Percentiles rank a stretch among this genome's conserved stretches.
Conservation (phyloP, 73 alveolate genomes). For the Paramecium tetraurelia region DNA sequence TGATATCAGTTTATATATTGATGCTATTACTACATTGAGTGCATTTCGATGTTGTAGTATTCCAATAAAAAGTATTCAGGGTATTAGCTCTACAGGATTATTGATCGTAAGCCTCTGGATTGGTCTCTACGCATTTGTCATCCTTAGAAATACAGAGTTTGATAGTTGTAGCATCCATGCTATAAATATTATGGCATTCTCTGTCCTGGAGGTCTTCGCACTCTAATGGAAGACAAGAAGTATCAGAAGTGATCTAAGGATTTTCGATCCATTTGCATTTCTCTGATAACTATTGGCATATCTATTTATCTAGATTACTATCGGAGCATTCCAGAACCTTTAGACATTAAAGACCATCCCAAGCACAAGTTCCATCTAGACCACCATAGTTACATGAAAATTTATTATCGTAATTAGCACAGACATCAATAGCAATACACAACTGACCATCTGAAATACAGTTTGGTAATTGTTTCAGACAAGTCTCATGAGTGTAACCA, state of each 20-base stretch:
- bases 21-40: not conserved
- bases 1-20: not conserved
- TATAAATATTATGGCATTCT: not conserved
- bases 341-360: not conserved
- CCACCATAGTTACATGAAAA: not conserved
- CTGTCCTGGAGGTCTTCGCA: not conserved
- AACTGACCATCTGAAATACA: not conserved
- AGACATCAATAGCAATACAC: not conserved
- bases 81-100: not conserved
- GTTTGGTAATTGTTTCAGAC: not conserved
- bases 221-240: not conserved
- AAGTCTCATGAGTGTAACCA: not conserved
- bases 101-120: not conserved
- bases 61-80: not conserved
- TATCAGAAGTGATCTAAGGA: not conserved
- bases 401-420: not conserved
- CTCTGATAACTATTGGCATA: not conserved
- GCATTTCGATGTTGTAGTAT: not conserved
- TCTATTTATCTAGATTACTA: not conserved
- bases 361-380: not conserved
- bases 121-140: not conserved
- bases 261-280: not conserved
- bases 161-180: not conserved
- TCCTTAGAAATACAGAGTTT: not conserved
- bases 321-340: not conserved